Evolutionary conservation across 176 grass and related monocot species (phyloP).

Genomic region (Triticum aestivum): IWGSC_CS_RefSeq_v2.1 NC_057804.1:100059867-100060366

Average conservation of each 20-base stretch:
- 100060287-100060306: slow-evolving; percentile 86
- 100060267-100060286: slow-evolving; percentile 59
- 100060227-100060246: slow-evolving; percentile 74
- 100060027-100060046: not conserved
- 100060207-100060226: not conserved
- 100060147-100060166: not conserved
- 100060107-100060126: not conserved
- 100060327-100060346: slow-evolving; percentile 81
- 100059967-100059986: not conserved
- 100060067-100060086: not conserved
- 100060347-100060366: slow-evolving; percentile 68
- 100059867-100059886: slow-evolving; percentile 76
- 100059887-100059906: slow-evolving; percentile 77
- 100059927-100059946: slow-evolving; percentile 53
- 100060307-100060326: slow-evolving; percentile 95
- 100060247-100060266: slow-evolving; percentile 81
- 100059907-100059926: slow-evolving; percentile 68
- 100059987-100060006: not conserved
- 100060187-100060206: not conserved
- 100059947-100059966: not conserved
- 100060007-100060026: not conserved
- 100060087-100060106: not conserved
- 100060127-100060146: not conserved
- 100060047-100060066: not conserved
- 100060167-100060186: not conserved